A percentile compares a stretch with the other conserved stretches of the same genome.
phyloP scores from a whole-genome alignment of 139 green algal genomes.

The Chlamydomonas incerta region DNA sequence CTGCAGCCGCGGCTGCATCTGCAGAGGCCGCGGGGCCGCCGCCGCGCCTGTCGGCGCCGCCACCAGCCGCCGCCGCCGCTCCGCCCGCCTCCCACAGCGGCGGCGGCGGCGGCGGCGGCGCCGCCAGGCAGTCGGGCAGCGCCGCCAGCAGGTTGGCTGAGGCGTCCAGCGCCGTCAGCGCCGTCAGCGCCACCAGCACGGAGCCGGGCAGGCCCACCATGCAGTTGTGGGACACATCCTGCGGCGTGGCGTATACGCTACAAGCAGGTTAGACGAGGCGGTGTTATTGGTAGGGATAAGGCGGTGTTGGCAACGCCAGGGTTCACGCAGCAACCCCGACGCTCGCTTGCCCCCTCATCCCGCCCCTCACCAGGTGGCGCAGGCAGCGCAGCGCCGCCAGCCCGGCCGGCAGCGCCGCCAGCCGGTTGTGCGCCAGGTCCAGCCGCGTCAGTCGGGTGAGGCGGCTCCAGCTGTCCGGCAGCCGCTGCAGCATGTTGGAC shows the following conservation, averaged over 20 bases:
- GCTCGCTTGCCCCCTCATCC: too few species aligned
- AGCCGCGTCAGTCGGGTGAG: background rate
- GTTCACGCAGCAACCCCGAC: too few species aligned
- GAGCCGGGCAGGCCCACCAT: background rate
- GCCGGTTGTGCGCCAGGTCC: slow-evolving; percentile 13
- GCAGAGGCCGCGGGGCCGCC: too few species aligned
- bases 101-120: too few species aligned
- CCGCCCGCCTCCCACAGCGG: too few species aligned
- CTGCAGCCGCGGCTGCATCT: too few species aligned
- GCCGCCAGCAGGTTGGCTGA: background rate
- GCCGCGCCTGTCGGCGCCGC: too few species aligned
- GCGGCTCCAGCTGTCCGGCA: background rate
- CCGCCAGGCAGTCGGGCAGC: background rate
- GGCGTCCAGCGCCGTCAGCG: background rate
- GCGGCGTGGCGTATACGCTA: too few species aligned
- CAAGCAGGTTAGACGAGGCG: too few species aligned
- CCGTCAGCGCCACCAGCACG: background rate
- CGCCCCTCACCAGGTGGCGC: background rate
- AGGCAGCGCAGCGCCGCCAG: slow-evolving; percentile 8
- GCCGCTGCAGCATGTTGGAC: background rate
- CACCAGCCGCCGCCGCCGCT: too few species aligned
- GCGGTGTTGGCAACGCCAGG: too few species aligned
- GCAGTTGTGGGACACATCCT: background rate
- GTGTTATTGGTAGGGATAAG: too few species aligned
- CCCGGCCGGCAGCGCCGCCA: background rate